Base-by-base conservation (phyloP, 306 rosid species). In the Biancaea sappan region DNA sequence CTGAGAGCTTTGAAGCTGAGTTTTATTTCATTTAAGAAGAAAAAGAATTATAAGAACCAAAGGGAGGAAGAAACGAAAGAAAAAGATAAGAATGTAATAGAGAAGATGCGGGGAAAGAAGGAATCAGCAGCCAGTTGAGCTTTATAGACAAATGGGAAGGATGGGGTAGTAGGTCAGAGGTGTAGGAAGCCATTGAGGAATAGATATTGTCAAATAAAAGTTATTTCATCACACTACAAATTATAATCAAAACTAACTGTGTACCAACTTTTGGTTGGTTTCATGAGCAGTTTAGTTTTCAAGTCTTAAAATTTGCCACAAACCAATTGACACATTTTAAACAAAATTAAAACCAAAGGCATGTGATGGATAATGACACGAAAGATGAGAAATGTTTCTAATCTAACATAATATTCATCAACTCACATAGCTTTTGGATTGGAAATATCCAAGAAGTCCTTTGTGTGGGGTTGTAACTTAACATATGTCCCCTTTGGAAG, bases 351-450 rank as follows among this genome's bases (percentile, higher is more conserved):
- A 71, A 71, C 74, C 21, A 41, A 56, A 65, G 69, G 19, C 21
- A 44, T 34, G 34, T 25, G 28, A 35, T 32, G 50, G 10, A 25
- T 44, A 63, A 7, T 66, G 69, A 34, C 34, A 29, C 18, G 53
- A 24, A 79, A 69, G 44, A 21, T 21, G 44, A 73, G n/a, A n/a
- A n/a, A n/a, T n/a, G n/a, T n/a, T 31, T 15, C 26, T 22, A 80
- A 18, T 26, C 60, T 44, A 34, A 19, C 46, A 78, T 29, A 65
- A 66, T 40, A 82, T 74, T n/a, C 53, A 73, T 54, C n/a, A 31
- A 82, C 99, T 92, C 79, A 92, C 99, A 95, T 92, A 71, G 99
- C 98, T 86, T 95, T 95, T 58, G 99, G 99, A 70, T 95, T 95
- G 40, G 98, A 95, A 77, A 95, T 92, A 83, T 95, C 98, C 88